phyloP scores from a whole-genome alignment of 2,329 filamentous ascomycete species.

The Lecanosticta acicola region DNA sequence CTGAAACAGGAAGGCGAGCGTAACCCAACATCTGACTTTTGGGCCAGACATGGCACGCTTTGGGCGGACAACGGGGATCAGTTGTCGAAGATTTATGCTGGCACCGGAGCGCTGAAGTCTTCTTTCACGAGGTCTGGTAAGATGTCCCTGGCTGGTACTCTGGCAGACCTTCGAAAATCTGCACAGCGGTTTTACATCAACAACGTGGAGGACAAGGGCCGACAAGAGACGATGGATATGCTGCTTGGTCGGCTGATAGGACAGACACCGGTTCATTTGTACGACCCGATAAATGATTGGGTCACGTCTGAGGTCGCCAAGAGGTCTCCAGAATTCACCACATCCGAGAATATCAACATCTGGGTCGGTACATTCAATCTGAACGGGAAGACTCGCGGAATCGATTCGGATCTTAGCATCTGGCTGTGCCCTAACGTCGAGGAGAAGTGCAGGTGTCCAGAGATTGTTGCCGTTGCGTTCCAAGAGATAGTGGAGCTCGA shows the following conservation, averaged over 20 bases:
- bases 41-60: constrained; percentile 83
- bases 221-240: constrained; percentile 92
- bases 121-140: constrained; percentile 93
- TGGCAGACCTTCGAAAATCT: constrained; percentile 93
- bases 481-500: constrained; percentile 98
- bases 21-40: constrained; percentile 68
- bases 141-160: constrained; percentile 86
- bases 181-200: constrained; percentile 94
- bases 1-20: constrained; percentile 64
- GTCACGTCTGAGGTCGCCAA: constrained; percentile 71
- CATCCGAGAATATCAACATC: constrained; percentile 67
- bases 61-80: constrained; percentile 98
- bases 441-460: constrained; percentile 58
- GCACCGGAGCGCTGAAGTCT: constrained; percentile 89
- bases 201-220: constrained; percentile 88
- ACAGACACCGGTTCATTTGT: constrained; percentile 76
- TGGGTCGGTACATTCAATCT: constrained; percentile 90
- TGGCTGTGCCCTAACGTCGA: constrained; percentile 73
- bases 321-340: constrained; percentile 65
- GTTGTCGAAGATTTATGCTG: constrained; percentile 90
- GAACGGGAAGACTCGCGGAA: constrained; percentile 76
- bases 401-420: constrained; percentile 70
- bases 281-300: constrained; percentile 90
- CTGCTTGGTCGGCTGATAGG: constrained; percentile 82
- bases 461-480: constrained; percentile 85